Base-by-base conservation (phyloP, 441 rosid species). In the Gossypium armourianum region DNA sequence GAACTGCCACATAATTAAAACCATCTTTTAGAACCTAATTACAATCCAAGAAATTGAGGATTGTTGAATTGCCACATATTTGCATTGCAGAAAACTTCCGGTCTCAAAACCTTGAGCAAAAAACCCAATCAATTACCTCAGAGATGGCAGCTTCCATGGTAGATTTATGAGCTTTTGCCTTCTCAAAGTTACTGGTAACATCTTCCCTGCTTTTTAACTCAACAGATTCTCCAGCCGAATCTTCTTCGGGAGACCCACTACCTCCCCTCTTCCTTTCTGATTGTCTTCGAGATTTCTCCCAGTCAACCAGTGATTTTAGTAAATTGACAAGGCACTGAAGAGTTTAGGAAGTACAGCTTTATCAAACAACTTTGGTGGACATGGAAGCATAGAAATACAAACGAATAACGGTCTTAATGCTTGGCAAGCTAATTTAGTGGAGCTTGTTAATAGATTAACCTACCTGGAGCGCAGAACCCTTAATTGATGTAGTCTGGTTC, bases 101-200 rank as follows among this genome's bases (percentile, higher is more conserved):
- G 36, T 13, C 47, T 24, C 4, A 59, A 24, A 69, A 69, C 43
- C 45, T 4, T 60, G 45, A 71, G 47, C 20, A 28, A 17, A 28
- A 71, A 26, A 60, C 49, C 65, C 57, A 12, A 49, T 69, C 49
- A 49, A 19, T 71, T 80, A 90, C 99, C 97, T 93, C 98, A 61
- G 89, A 82, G 69, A 90, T 76, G 66, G 96, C 98, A 77, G 97
- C 96, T 83, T 96, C 99, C 85, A 86, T 69, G 63, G 97, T 89
- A 79, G 96, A 90, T 79, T 96, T 92, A 84, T 91, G 99, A 86
- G 99, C 99, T 83, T 95, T 95, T 47, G 96, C 92, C 86, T 87
- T 92, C 85, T 89, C 99, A 85, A 93, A 96, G 78, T 86, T 81
- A 83, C 86, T 89, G 72, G 96, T 79, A 75, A 68, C 78, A 79